Evolutionary conservation across 176 grass and related monocot species (phyloP), one percentile per base, ranked within the genome.

Genomic region (Musa troglodytarum): DNA sequence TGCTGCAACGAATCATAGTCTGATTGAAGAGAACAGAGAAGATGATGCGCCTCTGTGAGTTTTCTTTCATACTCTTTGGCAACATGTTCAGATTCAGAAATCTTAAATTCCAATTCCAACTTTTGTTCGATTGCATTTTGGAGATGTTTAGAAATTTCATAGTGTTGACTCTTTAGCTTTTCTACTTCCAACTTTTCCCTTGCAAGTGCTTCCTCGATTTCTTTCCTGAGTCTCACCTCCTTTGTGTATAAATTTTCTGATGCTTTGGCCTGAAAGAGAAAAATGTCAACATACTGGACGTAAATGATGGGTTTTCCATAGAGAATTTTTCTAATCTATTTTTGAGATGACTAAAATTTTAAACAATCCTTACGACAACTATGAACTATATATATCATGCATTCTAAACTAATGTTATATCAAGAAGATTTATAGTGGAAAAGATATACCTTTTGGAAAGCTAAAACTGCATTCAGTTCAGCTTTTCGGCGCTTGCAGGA

Each of bases 401-500:
- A 52, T 13, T 54, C 20, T 71, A 20, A 20, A 29, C 0, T 68
- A 53, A 14, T 72, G 11, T 9, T 4, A 17, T 23, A 62, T 72
- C 51, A 54, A 54, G 34, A 64, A 4, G 34, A 43, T 43, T 43
- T 43, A 43, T 20, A 49, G 64, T 16, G 49, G 74, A 79, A 72
- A 29, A 71, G 65, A 62, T 2, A 73, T 79, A 89, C 92, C 78
- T 71, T 92, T 68, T 76, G 71, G 53, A 84, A 75, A 85, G 87
- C 82, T 49, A 73, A 82, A 23, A 92, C 14, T 65, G 77, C 55
- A 52, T 88, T 81, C 54, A 65, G 71, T 62, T 92, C 85, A 28
- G 81, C 82, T 82, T 85, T 88, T 81, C 54, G 88, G 28, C 77
- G 85, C 87, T 82, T 92, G 25, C 69, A 83, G 19, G 51, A 84